phyloP scores from a whole-genome alignment of 2,329 filamentous ascomycete genomes.

The Trematosphaeria pertusa region DNA sequence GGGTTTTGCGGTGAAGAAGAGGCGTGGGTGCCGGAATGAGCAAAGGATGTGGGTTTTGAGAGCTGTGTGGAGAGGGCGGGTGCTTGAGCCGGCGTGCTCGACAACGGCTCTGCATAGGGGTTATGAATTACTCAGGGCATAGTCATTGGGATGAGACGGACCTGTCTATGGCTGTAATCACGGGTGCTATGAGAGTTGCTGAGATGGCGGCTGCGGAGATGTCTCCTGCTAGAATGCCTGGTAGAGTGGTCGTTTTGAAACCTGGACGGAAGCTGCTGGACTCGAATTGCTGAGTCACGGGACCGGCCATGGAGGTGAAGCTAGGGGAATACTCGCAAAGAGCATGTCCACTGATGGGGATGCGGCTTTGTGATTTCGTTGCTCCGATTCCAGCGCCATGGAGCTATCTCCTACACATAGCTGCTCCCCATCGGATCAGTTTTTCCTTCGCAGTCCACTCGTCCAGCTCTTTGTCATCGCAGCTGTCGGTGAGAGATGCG shows the following conservation, averaged over 20 bases:
- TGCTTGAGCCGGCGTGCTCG: constrained; percentile 30
- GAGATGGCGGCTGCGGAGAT: constrained; percentile 32
- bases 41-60: constrained; percentile 27
- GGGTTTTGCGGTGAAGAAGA: constrained; percentile 34
- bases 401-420: no score
- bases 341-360: neutral
- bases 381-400: no score
- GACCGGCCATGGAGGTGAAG: neutral
- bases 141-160: constrained; percentile 10
- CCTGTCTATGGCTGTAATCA: constrained; percentile 38
- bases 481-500: no score
- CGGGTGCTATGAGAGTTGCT: constrained; percentile 31
- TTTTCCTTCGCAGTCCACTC: no score
- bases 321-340: neutral
- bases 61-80: constrained; percentile 20
- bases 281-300: constrained; percentile 20
- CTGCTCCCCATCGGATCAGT: no score
- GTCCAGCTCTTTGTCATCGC: no score
- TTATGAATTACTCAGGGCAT: neutral
- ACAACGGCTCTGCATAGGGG: constrained; percentile 28
- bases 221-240: constrained; percentile 28
- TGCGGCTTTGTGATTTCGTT: no score
- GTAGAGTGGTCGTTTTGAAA: constrained; percentile 14
- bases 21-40: constrained; percentile 28
- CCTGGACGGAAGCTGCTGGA: constrained; percentile 1